Conservation (phyloP, 805 yeast species). For the Zygoascus ofunaensis region DNA sequence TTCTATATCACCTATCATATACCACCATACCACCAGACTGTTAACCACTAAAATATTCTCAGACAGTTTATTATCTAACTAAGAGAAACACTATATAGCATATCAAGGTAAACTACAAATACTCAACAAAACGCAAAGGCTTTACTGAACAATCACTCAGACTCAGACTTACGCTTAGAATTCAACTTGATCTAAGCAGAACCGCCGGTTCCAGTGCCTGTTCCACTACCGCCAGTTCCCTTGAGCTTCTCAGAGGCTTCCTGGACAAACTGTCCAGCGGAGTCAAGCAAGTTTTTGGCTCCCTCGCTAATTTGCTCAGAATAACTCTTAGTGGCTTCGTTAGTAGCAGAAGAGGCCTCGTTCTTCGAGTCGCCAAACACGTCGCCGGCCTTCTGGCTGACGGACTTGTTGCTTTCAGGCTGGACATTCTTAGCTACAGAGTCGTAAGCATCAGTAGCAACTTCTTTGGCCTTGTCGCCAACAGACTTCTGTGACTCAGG, state of each 20-base stretch:
- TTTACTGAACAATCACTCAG: too few relatives aligned
- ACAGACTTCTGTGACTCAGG: constrained; percentile 64
- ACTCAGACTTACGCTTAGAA: too few relatives aligned
- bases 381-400: constrained; percentile 61
- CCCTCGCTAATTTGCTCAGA: constrained; percentile 13
- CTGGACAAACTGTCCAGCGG: constrained; percentile 26
- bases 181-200: too few relatives aligned
- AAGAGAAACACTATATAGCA: too few relatives aligned
- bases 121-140: too few relatives aligned
- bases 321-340: constrained; percentile 21
- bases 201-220: too few relatives aligned
- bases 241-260: constrained; percentile 27
- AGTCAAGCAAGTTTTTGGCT: constrained; percentile 22
- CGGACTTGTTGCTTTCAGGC: constrained; percentile 62
- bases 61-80: too few relatives aligned
- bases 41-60: too few relatives aligned
- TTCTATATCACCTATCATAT: too few relatives aligned
- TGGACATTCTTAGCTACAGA: constrained; percentile 46
- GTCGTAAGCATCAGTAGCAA: constrained; percentile 59
- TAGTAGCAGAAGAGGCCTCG: constrained; percentile 35
- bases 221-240: constrained; percentile 11
- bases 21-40: too few relatives aligned
- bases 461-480: constrained; percentile 62
- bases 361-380: constrained; percentile 46
- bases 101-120: too few relatives aligned